These are phyloP conservation scores for Vitis hybrid DNA, from an alignment of 177 flowering plant species.

Conservation along the genomic window DNA sequence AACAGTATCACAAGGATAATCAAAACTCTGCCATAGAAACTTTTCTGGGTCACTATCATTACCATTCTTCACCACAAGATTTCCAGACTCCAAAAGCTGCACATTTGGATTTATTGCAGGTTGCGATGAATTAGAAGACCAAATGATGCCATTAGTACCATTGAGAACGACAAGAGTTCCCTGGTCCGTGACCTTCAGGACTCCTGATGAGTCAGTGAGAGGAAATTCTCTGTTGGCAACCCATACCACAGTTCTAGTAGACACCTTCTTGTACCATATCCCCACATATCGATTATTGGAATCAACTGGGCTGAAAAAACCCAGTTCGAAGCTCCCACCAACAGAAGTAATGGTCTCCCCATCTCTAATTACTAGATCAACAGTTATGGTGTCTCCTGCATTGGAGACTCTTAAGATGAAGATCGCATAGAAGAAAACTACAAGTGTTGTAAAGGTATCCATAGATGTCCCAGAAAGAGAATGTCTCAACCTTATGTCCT, in stretches of 20 bases:
- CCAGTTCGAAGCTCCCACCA: conserved; percentile 22
- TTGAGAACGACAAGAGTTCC: conserved; percentile 12
- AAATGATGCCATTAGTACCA: not conserved
- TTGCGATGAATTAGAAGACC: conserved; percentile 21
- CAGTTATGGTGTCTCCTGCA: conserved; percentile 4
- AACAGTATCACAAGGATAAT: conserved; percentile 20
- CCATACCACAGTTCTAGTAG: conserved; percentile 12
- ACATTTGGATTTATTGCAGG: conserved; percentile 2
- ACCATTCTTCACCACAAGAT: conserved; percentile 16
- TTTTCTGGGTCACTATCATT: not conserved
- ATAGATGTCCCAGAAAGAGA: too few relatives aligned
- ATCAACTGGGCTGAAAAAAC: conserved; percentile 23
- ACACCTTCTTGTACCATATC: conserved; percentile 23
- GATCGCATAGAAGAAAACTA: too few relatives aligned
- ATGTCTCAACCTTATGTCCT: too few relatives aligned
- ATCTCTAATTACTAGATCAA: not conserved
- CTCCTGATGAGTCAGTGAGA: conserved; percentile 9
- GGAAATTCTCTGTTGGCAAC: conserved; percentile 22
- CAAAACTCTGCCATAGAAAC: conserved; percentile 32
- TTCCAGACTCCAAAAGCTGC: conserved; percentile 23
- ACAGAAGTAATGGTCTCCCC: conserved; percentile 26
- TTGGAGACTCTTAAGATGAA: not conserved
- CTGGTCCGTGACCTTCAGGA: not conserved
- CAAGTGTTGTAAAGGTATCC: too few relatives aligned
- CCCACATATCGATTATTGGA: conserved; percentile 24